phyloP scores from a whole-genome alignment of 768 basidiomycete species.

The Obba rivulosa region DNA sequence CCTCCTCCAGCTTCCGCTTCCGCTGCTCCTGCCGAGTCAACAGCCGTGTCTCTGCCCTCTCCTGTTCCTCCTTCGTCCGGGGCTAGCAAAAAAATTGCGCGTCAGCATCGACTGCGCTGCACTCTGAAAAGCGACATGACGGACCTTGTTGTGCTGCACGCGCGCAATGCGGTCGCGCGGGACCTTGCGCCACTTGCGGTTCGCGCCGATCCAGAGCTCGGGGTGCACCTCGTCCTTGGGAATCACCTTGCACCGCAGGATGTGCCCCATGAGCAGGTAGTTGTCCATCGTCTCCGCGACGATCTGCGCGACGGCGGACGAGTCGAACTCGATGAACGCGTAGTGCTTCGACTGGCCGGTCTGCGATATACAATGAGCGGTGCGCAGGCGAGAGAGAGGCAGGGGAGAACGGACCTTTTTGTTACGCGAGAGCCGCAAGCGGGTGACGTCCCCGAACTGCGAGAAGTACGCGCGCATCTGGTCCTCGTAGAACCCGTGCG shows the following conservation, averaged over 20 bases:
- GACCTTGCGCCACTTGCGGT: slow-evolving; percentile 80
- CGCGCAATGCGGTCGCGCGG: slow-evolving; percentile 70
- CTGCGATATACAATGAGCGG: slow-evolving; percentile 36
- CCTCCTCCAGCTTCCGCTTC: slow-evolving; percentile 71
- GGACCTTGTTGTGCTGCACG: slow-evolving; percentile 78
- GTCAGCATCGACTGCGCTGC: not conserved
- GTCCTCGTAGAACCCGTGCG: slow-evolving; percentile 97
- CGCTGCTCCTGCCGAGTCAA: slow-evolving; percentile 72
- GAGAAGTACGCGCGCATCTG: slow-evolving; percentile 90
- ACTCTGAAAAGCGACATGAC: not conserved
- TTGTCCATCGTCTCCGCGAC: slow-evolving; percentile 99
- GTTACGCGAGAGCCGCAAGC: slow-evolving; percentile 87
- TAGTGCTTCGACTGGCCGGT: slow-evolving; percentile 97
- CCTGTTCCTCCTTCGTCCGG: slow-evolving; percentile 68
- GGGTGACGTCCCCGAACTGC: slow-evolving; percentile 89
- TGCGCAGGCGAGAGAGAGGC: not conserved
- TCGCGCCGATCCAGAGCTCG: slow-evolving; percentile 95
- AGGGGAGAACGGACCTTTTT: slow-evolving; percentile 57
- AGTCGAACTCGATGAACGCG: slow-evolving; percentile 93
- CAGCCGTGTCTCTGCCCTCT: slow-evolving; percentile 59
- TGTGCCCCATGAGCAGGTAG: slow-evolving; percentile 92
- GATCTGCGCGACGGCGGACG: slow-evolving; percentile 84
- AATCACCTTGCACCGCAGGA: slow-evolving; percentile 85
- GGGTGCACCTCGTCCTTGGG: slow-evolving; percentile 90
- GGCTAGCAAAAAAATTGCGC: slow-evolving; percentile 35